A percentile compares a stretch with the other conserved stretches of the same genome.
Conservation (phyloP, 495 filamentous ascomycete genomes). For the Podospora anserina region DNA sequence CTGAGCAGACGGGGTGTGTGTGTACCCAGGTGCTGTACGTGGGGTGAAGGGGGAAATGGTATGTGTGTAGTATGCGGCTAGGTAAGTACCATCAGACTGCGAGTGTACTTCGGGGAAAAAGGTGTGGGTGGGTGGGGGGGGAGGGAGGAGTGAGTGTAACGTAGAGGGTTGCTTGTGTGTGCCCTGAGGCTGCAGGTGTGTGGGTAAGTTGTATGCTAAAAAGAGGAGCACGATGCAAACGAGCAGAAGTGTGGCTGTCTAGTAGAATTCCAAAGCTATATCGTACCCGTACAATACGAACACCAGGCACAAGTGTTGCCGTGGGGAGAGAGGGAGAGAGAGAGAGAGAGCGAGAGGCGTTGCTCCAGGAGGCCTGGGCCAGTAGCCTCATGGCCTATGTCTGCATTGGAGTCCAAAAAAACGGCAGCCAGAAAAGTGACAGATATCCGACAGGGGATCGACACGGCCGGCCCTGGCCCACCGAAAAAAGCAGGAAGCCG, state of each 20-base stretch:
- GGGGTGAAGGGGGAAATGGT: conserved; percentile 8
- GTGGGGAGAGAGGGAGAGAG: not conserved
- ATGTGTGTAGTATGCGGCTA: conserved; percentile 12
- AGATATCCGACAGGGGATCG: conserved; percentile 16
- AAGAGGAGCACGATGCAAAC: conserved; percentile 22
- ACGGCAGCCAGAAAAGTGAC: conserved; percentile 12
- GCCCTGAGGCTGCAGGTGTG: conserved; percentile 12
- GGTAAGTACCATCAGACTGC: conserved; percentile 11
- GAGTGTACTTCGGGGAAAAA: conserved; percentile 10
- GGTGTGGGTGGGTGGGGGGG: not conserved
- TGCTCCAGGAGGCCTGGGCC: conserved; percentile 1
- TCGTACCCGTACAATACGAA: not conserved
- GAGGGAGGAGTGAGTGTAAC: conserved; percentile 7
- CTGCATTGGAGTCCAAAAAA: not conserved
- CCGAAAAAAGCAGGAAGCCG: conserved; percentile 12
- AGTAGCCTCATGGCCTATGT: conserved; percentile 6
- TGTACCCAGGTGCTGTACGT: conserved; percentile 17
- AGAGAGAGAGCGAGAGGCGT: not conserved
- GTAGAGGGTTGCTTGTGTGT: conserved; percentile 2
- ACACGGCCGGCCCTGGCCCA: conserved; percentile 4
- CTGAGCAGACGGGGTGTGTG: conserved; percentile 16
- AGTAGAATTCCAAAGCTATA: conserved; percentile 18
- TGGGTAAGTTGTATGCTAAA: conserved; percentile 20
- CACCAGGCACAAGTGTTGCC: conserved; percentile 4
- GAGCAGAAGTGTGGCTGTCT: conserved; percentile 17